phyloP scores from a whole-genome alignment of 1,139 yeast species.

The Geotrichum candidum region DNA sequence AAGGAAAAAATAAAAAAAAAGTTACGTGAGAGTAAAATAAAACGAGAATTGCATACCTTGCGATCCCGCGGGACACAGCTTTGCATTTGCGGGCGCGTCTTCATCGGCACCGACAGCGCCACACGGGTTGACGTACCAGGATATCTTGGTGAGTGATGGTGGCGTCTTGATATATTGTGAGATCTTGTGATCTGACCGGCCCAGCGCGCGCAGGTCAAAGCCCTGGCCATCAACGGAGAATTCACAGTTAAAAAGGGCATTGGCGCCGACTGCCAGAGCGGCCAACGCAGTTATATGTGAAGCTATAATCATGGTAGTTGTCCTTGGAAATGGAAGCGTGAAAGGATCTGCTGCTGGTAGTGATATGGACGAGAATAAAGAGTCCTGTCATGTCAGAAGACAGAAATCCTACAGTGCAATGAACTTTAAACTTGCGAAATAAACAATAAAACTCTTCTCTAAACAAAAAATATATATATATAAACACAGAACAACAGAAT shows the following conservation, averaged over 20 bases:
- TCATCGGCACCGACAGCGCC: conserved; percentile 37
- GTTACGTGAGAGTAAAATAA: not conserved
- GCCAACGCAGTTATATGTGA: not conserved
- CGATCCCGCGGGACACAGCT: conserved; percentile 58
- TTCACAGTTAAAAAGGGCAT: conserved; percentile 44
- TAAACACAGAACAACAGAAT: not conserved
- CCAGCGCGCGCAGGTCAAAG: conserved; percentile 39
- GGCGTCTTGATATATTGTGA: conserved; percentile 54
- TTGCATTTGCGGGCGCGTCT: conserved; percentile 31
- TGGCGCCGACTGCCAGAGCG: conserved; percentile 20
- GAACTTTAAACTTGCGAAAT: not conserved
- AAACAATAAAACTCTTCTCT: not conserved
- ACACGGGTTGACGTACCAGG: conserved; percentile 72
- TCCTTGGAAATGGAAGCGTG: not conserved
- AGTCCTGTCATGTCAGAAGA: not conserved
- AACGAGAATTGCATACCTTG: conserved; percentile 35
- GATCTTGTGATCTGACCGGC: conserved; percentile 44
- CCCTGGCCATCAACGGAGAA: conserved; percentile 40
- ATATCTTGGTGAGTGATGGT: conserved; percentile 57
- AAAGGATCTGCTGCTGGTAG: too few relatives aligned
- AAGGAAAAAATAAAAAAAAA: not conserved
- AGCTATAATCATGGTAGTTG: not conserved
- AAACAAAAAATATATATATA: not conserved
- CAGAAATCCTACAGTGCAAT: not conserved
- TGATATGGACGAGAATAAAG: too few relatives aligned